A percentile compares a stretch with the other conserved stretches of the same genome.
These are phyloP conservation scores for Phytophthora pluvialis DNA, from an alignment of 352 stramenopile species.

Conservation along the genomic window DNA sequence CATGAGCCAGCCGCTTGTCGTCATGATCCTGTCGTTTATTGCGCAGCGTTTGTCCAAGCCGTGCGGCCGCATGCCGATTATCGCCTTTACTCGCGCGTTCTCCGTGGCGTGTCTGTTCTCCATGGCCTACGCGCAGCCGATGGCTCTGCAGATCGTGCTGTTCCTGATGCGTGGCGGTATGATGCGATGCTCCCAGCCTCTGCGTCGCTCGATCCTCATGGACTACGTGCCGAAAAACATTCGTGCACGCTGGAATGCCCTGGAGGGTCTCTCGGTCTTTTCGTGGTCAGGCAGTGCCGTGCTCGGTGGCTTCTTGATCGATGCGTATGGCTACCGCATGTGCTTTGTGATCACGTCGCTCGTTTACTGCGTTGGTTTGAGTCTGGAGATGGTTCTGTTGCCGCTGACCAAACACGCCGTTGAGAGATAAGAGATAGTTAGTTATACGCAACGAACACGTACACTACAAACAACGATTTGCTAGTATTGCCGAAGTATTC, in stretches of 20 bases:
- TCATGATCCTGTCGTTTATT: constrained; percentile 70
- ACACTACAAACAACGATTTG: constrained; percentile 15
- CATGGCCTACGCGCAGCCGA: constrained; percentile 66
- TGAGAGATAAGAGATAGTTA: constrained; percentile 38
- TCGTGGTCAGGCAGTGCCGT: constrained; percentile 85
- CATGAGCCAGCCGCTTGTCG: constrained; percentile 66
- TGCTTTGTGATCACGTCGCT: constrained; percentile 84
- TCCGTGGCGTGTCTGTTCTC: constrained; percentile 67
- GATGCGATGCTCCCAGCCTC: constrained; percentile 85
- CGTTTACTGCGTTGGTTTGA: constrained; percentile 66
- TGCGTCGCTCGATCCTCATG: constrained; percentile 82
- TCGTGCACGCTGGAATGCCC: constrained; percentile 77
- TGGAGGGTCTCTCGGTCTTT: constrained; percentile 80
- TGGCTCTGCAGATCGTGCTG: constrained; percentile 64
- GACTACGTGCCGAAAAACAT: constrained; percentile 79
- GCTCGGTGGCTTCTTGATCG: constrained; percentile 77
- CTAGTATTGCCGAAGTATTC: constrained; percentile 9
- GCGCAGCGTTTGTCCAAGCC: constrained; percentile 57
- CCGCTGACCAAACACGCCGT: constrained; percentile 67
- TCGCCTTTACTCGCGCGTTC: constrained; percentile 65
- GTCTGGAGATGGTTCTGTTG: constrained; percentile 64
- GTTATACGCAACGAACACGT: background rate
- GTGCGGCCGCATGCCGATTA: constrained; percentile 75
- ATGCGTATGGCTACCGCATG: constrained; percentile 76
- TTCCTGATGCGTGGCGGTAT: constrained; percentile 82